Conservation (phyloP, 192 early-diverging fungal species). For the Coemansia sp. region DNA sequence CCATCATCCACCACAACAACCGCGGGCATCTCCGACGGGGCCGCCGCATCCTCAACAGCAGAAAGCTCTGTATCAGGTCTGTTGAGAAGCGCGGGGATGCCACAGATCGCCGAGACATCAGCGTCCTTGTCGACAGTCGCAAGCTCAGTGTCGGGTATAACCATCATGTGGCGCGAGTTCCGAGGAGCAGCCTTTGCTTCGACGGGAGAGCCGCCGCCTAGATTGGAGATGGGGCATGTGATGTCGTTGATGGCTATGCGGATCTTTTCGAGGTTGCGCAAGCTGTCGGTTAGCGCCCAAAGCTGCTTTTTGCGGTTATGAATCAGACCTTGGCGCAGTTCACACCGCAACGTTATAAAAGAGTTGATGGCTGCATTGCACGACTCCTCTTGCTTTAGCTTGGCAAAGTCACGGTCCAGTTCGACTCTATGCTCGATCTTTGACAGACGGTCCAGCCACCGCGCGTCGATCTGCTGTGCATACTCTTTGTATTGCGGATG, state of each 20-base stretch:
- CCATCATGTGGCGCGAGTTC: slow-evolving; percentile 36
- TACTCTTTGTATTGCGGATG: slow-evolving; percentile 48
- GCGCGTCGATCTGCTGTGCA: slow-evolving; percentile 38
- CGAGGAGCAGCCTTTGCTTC: slow-evolving; percentile 12
- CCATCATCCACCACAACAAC: slow-evolving; percentile 3
- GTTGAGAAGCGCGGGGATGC: slow-evolving; percentile 52
- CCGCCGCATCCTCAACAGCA: slow-evolving; percentile 11
- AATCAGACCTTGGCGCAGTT: slow-evolving; percentile 42
- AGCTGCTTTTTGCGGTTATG: slow-evolving; percentile 30
- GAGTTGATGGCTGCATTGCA: slow-evolving; percentile 17
- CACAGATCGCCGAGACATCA: slow-evolving; percentile 33
- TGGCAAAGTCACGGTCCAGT: slow-evolving; percentile 23
- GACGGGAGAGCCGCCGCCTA: slow-evolving; percentile 6
- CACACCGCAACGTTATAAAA: slow-evolving; percentile 17
- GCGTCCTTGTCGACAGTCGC: slow-evolving; percentile 28
- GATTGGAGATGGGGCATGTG: slow-evolving; percentile 27
- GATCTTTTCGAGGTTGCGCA: slow-evolving; percentile 39
- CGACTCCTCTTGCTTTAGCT: slow-evolving; percentile 22
- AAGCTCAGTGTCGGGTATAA: slow-evolving; percentile 27
- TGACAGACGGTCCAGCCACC: slow-evolving; percentile 41
- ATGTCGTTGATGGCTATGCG: slow-evolving; percentile 34
- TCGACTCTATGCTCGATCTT: slow-evolving; percentile 34
- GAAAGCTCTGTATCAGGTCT: slow-evolving; percentile 13
- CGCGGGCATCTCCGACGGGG: background rate
- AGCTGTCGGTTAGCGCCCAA: slow-evolving; percentile 45